Base-by-base conservation (phyloP, 352 stramenopile genomes). In the Phytophthora melonis region DNA sequence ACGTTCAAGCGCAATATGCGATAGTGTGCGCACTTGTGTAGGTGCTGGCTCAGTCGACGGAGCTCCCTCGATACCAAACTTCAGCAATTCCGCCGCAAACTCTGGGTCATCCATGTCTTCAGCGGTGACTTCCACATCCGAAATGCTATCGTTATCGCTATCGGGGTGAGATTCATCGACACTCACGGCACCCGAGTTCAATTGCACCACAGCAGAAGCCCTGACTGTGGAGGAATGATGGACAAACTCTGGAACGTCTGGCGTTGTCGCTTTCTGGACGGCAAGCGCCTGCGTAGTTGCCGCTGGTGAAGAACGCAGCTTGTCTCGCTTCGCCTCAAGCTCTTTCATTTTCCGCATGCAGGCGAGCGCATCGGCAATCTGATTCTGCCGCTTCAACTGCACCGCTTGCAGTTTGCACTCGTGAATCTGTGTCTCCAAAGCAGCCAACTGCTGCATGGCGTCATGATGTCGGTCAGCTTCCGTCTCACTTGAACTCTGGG, bases 271-370 rank as follows among this genome's bases (percentile, higher is more conserved):
- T 19, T 56, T 55, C 21, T 63, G 65, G 10, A 49, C n/a, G 19
- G 23, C 45, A 45, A 34, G 18, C 4, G 13, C 14, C 16, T 21
- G 11, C 13, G 45, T 61, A 55, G n/a, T 66, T 23, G 58, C 4
- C n/a, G 49, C 49, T 6, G 41, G 14, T 11, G 52, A 68, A 14
- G 66, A 58, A 56, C 50, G 66, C 32, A 79, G 21, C 8, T 66
- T 18, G 0, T 66, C 63, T 32, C 84, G 63, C 54, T 80, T 75
- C 6, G 39, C 64, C 54, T 94, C 80, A 5, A 95, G 72, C 25
- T 84, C 80, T 54, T 90, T 91, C 13, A 90, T 80, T 60, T 80
- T 81, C 1, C 88, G 80, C 75, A 95, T 84, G 9, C 81, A 86
- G 2, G 73, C 68, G 1, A 93, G 52, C 14, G 88, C 88, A 4